Conservation (phyloP, 139 green algal species). For the Closterium sp. region DNA sequence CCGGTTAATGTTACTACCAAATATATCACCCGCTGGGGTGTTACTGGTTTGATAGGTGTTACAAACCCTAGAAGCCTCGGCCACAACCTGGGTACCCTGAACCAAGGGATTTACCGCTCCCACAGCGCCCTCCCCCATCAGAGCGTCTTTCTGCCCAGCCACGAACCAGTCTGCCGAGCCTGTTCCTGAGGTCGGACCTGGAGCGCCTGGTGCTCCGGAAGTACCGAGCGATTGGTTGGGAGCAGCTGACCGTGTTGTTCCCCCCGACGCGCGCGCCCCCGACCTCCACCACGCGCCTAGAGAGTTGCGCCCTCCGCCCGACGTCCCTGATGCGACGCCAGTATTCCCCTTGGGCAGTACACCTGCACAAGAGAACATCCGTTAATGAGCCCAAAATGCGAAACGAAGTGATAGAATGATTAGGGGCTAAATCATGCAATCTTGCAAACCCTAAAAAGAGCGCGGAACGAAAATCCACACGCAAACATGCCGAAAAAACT, state of each 20-base stretch:
- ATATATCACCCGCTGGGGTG: neutral
- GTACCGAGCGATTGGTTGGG: neutral
- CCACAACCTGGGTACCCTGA: neutral
- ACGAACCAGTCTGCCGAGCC: neutral
- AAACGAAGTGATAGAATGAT: too few species aligned
- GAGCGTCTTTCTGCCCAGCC: neutral
- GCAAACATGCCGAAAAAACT: neutral
- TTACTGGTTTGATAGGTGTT: neutral
- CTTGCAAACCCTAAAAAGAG: neutral
- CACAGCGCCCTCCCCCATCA: neutral
- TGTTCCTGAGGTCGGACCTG: neutral
- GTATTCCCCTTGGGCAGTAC: neutral
- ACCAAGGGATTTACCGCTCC: neutral
- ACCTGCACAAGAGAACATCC: neutral
- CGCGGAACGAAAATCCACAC: neutral
- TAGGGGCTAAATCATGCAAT: neutral
- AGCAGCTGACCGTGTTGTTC: neutral
- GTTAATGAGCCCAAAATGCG: too few species aligned
- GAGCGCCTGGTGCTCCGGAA: neutral
- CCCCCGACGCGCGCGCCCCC: neutral
- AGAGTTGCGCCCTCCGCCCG: neutral
- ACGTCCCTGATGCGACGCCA: neutral
- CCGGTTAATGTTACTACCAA: neutral
- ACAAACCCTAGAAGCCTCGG: neutral
- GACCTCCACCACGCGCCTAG: neutral